Conservation (phyloP, 106 monocot species). For the Chionographis japonica region DNA sequence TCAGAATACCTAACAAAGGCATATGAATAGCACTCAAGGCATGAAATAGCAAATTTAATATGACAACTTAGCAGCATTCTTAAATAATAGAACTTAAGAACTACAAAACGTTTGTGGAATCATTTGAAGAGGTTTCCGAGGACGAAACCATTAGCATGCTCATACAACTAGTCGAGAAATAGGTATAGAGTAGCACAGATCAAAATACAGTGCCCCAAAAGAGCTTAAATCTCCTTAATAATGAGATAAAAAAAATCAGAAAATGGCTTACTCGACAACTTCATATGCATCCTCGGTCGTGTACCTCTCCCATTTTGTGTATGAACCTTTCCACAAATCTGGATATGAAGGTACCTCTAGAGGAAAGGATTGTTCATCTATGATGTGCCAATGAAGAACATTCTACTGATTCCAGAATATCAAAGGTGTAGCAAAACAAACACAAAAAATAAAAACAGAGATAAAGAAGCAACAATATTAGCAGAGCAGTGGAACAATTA, state of each 20-base stretch:
- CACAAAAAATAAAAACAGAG: not conserved
- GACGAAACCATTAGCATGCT: too few relatives aligned
- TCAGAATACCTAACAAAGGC: too few relatives aligned
- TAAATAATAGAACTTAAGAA: too few relatives aligned
- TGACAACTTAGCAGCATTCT: too few relatives aligned
- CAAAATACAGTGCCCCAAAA: not conserved
- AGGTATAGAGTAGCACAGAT: not conserved
- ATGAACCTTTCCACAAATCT: slow-evolving; percentile 87
- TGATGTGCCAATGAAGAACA: slow-evolving; percentile 99
- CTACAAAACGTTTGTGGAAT: too few relatives aligned
- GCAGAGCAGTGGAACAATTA: not conserved
- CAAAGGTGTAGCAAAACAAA: slow-evolving; percentile 23
- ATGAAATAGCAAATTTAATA: too few relatives aligned
- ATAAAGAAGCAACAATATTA: slow-evolving; percentile 3
- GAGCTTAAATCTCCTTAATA: not conserved
- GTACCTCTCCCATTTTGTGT: slow-evolving; percentile 88
- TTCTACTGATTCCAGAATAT: slow-evolving; percentile 75
- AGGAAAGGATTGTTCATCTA: slow-evolving; percentile 96
- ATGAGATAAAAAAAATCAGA: slow-evolving; percentile 1
- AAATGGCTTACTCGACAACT: slow-evolving; percentile 78
- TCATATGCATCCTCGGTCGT: slow-evolving; percentile 88
- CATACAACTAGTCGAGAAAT: not conserved
- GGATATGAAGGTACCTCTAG: slow-evolving; percentile 94
- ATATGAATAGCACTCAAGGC: too few relatives aligned
- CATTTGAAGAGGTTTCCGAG: too few relatives aligned